Evolutionary conservation across 192 early-diverging fungal genomes (phyloP), one percentile per base, ranked within the genome.

Genomic region (Backusella liffmaniae): DNA sequence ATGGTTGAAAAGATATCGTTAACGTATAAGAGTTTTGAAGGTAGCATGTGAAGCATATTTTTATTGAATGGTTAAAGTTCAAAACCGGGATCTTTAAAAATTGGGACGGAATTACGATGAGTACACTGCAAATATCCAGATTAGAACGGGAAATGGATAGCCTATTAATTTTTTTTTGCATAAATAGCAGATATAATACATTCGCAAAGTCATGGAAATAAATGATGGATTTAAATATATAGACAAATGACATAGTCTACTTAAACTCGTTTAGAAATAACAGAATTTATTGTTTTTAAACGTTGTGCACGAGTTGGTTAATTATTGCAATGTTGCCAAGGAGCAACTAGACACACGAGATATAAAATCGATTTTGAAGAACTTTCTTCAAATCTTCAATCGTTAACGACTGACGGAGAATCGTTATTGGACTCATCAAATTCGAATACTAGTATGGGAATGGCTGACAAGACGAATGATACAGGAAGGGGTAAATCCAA

Each of bases 401-500:
- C 87, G 66, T 84, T 91, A 32, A 80, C 78, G 1, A 66, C 86
- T 0, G 95, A 96, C 67, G 87, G 92, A 56, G 94, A 95, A 23
- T 86, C 89, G 8, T 80, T 94, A 68, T 32, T 90, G 29, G 29
- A 77, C 42, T 59, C 76, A 32, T 49, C 46, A n/a, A 18, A n/a
- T 70, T 69, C 2, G 15, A 56, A 41, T 13, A 82, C 87, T 3
- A 77, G 77, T 6, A 15, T 78, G 36, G 65, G 51, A 18, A 83
- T 98, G 66, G 88, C 89, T 72, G 94, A 93, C 82, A 96, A 96
- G 76, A 89, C 93, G 76, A 90, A 94, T 73, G 93, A 97, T 68
- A 86, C 97, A 75, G 87, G 92, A 71, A 94, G 94, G 32, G 89
- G 93, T 21, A 92, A 98, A 76, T 89, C 89, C 26, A 92, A 95